Percentiles rank a stretch among this genome's conserved stretches.
Conservation (phyloP, 192 early-diverging fungal species). For the Diversispora eburnea region DNA sequence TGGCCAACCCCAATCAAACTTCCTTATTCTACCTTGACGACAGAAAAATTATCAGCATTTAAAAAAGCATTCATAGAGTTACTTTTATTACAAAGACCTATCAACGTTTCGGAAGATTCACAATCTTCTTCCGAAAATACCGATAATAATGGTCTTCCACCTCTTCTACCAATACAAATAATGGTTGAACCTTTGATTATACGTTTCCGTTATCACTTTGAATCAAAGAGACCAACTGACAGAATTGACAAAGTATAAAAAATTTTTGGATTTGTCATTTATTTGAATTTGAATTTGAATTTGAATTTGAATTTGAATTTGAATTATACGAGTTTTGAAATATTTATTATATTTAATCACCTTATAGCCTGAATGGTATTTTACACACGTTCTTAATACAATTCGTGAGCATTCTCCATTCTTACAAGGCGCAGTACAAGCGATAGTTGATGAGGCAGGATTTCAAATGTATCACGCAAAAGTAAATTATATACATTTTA, state of each 20-base stretch:
- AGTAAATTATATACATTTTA: conserved; percentile 21
- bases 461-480: conserved; percentile 50
- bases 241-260: conserved; percentile 62
- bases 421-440: conserved; percentile 58
- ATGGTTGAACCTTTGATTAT: conserved; percentile 60
- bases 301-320: not conserved
- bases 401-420: conserved; percentile 63
- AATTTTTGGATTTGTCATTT: not conserved
- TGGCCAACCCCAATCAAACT: conserved; percentile 42
- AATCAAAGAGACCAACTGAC: conserved; percentile 63
- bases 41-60: conserved; percentile 33
- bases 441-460: conserved; percentile 50
- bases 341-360: too few species aligned
- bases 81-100: conserved; percentile 39
- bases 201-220: conserved; percentile 73
- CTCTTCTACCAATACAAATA: conserved; percentile 50
- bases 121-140: conserved; percentile 16
- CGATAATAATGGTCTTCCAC: conserved; percentile 26
- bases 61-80: conserved; percentile 36
- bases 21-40: conserved; percentile 1
- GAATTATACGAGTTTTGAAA: not conserved
- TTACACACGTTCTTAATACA: conserved; percentile 55
- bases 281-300: not conserved
- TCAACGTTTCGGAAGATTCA: conserved; percentile 23
- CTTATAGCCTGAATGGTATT: conserved; percentile 72